phyloP scores from a whole-genome alignment of 2,329 filamentous ascomycete genomes.

The Dendrostoma leiphaemia region DNA sequence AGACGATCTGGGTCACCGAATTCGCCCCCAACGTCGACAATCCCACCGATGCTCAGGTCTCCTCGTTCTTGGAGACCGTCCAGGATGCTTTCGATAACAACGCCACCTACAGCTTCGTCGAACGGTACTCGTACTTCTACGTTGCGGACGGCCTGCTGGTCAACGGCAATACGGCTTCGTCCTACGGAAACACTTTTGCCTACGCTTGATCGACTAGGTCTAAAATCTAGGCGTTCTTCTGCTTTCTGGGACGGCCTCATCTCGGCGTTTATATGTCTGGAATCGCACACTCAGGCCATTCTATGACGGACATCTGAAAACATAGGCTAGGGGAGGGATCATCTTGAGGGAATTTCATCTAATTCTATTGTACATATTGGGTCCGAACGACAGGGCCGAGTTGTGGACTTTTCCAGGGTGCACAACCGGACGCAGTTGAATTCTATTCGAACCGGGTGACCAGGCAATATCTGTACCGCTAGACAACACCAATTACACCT shows the following conservation, averaged over 20 bases:
- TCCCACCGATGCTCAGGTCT: constrained; percentile 32
- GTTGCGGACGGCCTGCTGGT: constrained; percentile 42
- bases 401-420: neutral
- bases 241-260: neutral
- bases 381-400: neutral
- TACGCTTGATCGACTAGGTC: constrained; percentile 29
- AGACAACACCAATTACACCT: neutral
- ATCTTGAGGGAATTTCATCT: constrained; percentile 4
- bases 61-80: constrained; percentile 48
- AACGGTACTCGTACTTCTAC: constrained; percentile 60
- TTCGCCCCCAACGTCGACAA: constrained; percentile 53
- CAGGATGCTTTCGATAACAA: constrained; percentile 47
- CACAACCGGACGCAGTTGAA: too few relatives aligned
- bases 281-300: neutral
- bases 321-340: neutral
- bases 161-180: constrained; percentile 38
- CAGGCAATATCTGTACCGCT: neutral
- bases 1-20: constrained; percentile 63
- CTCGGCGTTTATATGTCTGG: constrained; percentile 6
- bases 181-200: constrained; percentile 49
- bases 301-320: neutral
- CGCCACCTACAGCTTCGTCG: constrained; percentile 45
- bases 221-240: neutral
- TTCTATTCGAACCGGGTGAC: neutral
- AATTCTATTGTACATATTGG: constrained; percentile 13